Evolutionary conservation across 2,329 filamentous ascomycete species (phyloP), one percentile per base, ranked within the genome.

Genomic region (Dactylellina haptotyla): DNA sequence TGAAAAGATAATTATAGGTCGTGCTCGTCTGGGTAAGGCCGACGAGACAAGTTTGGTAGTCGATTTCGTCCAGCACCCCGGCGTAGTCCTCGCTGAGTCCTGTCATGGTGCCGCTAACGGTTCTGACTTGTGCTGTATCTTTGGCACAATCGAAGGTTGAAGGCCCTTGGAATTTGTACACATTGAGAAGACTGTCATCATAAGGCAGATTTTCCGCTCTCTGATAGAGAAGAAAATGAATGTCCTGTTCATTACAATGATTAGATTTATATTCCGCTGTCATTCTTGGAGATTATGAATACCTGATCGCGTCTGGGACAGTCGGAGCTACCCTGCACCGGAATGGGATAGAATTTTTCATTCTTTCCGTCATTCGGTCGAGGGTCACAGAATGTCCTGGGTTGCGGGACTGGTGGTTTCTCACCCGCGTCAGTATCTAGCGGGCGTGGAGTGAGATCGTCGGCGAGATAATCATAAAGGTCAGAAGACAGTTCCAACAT

Each of bases 231-330:
- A 54, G 6, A 20, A 20, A 37, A 6, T 23, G 39, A 18, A 45
- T 16, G 39, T 45, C 41, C 25, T 50, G 8, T 50, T 50, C 30
- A 28, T n/a, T 4, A 46, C 10, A 26, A 18, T n/a, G 8, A 12
- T 25, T 28, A 28, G n/a, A n/a, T n/a, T 25, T 25, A n/a, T 18
- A 5, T 8, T 12, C 2, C 12, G 3, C 4, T 20, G 28, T 30
- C 23, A 41, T 5, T 3, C n/a, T n/a, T 41, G 26, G n/a, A 25
- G n/a, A 4, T 2, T 37, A 25, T 37, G 2, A 1, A 10, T 56
- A 65, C 61, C 39, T 65, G 61, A 18, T 65, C 61, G 9, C 61
- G 32, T 9, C 61, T 25, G 16, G 26, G 16, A 16, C 61, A 65
- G n/a, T 43, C 23, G 4, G 59, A 64, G 34, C 59, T 56, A 6